Conservation (phyloP, 2,329 filamentous ascomycete species). For the Neurospora crassa region DNA sequence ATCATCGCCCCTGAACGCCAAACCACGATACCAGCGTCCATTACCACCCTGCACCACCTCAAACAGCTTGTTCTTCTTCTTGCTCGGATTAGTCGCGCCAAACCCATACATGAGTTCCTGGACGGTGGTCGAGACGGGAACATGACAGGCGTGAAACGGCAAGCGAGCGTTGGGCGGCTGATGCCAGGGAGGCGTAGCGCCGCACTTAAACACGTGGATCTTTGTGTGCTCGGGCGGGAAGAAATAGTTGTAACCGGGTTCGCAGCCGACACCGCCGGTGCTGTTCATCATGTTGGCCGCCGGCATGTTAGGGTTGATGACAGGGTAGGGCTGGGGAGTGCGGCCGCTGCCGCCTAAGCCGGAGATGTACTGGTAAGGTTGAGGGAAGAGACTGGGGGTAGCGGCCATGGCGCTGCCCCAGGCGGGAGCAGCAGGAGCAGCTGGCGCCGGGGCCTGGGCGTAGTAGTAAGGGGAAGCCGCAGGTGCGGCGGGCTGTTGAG, state of each 20-base stretch:
- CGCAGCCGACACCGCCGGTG: slow-evolving; percentile 47
- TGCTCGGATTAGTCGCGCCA: slow-evolving; percentile 40
- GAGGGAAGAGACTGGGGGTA: not conserved
- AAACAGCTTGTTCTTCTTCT: slow-evolving; percentile 46
- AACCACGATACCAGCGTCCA: slow-evolving; percentile 50
- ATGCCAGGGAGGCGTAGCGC: slow-evolving; percentile 42
- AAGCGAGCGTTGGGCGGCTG: slow-evolving; percentile 31
- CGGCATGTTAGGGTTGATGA: slow-evolving; percentile 35
- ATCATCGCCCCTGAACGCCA: slow-evolving; percentile 39
- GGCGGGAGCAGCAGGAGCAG: not conserved
- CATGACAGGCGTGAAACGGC: slow-evolving; percentile 39
- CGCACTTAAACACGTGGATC: slow-evolving; percentile 44
- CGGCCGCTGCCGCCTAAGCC: slow-evolving; percentile 25
- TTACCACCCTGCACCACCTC: slow-evolving; percentile 46
- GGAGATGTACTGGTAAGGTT: slow-evolving; percentile 13
- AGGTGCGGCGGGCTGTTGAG: not conserved
- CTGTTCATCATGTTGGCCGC: slow-evolving; percentile 47
- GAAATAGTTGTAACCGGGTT: slow-evolving; percentile 55
- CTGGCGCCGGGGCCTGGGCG: not conserved
- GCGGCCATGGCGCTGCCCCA: not conserved
- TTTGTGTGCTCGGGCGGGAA: slow-evolving; percentile 50
- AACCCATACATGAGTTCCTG: slow-evolving; percentile 49
- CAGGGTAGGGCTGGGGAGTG: slow-evolving; percentile 31
- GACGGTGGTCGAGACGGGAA: slow-evolving; percentile 43
- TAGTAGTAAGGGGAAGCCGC: too few species aligned